phyloP scores from a whole-genome alignment of 306 rosid species.

The Comarum palustre region DNA sequence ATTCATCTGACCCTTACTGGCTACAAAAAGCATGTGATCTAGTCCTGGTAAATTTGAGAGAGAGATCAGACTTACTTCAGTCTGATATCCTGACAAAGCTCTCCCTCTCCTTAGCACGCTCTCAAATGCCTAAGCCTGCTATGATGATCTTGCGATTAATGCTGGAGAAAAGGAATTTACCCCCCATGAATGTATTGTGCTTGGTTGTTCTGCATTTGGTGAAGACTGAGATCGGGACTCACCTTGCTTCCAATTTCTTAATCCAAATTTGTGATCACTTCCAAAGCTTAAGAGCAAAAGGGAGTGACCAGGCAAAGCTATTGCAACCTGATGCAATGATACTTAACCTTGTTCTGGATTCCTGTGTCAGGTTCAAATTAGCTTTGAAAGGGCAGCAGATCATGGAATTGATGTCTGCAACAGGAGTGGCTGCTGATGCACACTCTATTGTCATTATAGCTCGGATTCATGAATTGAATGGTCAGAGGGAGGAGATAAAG shows the following conservation, averaged over 20 bases:
- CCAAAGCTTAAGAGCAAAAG: conserved; percentile 32
- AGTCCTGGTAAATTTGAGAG: conserved; percentile 44
- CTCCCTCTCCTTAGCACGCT: conserved; percentile 62
- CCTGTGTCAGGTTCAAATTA: conserved; percentile 68
- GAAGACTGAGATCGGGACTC: conserved; percentile 65
- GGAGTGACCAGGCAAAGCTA: conserved; percentile 27
- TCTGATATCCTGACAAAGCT: conserved; percentile 53
- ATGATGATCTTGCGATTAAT: conserved; percentile 54
- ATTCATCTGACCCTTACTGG: conserved; percentile 50
- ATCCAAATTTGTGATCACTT: conserved; percentile 53
- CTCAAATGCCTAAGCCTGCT: conserved; percentile 56
- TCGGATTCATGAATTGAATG: conserved; percentile 67
- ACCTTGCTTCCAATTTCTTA: conserved; percentile 61
- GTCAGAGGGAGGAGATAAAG: conserved; percentile 69
- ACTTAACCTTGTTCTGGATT: conserved; percentile 76
- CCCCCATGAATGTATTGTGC: conserved; percentile 48
- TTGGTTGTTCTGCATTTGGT: conserved; percentile 60
- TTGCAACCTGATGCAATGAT: conserved; percentile 54
- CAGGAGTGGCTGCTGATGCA: conserved; percentile 62
- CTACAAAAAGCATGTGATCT: conserved; percentile 58
- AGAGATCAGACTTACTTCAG: conserved; percentile 50
- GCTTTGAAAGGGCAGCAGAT: conserved; percentile 57
- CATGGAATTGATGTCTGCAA: conserved; percentile 56
- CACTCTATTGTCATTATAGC: conserved; percentile 57
- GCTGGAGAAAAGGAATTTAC: conserved; percentile 43